These are phyloP conservation scores for Candida sanyaensis DNA, from an alignment of 1,139 yeast genomes.

Conservation along the genomic window DNA sequence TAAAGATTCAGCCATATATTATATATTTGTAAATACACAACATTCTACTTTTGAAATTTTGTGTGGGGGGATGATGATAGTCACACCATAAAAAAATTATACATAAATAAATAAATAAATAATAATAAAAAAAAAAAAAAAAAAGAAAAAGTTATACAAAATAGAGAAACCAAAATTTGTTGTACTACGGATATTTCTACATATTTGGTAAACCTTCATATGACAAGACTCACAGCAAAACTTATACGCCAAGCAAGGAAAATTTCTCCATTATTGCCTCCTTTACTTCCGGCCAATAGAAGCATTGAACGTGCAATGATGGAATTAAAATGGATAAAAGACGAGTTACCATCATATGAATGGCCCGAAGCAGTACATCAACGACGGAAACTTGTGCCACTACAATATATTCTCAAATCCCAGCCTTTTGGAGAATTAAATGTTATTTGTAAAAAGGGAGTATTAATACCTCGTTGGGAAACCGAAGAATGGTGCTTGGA, in stretches of 20 bases:
- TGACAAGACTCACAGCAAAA: constrained; percentile 36
- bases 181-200: too few species aligned
- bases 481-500: constrained; percentile 86
- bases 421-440: constrained; percentile 84
- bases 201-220: constrained; percentile 9
- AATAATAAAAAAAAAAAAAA: too few species aligned
- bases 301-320: constrained; percentile 31
- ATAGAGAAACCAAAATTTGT: too few species aligned
- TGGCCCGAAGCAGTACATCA: constrained; percentile 38
- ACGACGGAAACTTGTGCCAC: constrained; percentile 56
- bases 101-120: too few species aligned
- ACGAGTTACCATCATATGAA: constrained; percentile 35
- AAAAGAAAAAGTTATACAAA: too few species aligned
- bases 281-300: constrained; percentile 33
- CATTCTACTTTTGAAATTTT: not conserved
- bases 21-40: constrained; percentile 4
- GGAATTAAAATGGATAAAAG: constrained; percentile 44
- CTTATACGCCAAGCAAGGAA: constrained; percentile 28
- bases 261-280: constrained; percentile 31
- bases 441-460: constrained; percentile 61
- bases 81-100: too few species aligned
- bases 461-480: constrained; percentile 91
- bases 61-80: not conserved
- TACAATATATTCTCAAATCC: constrained; percentile 79
- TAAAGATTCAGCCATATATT: not conserved